phyloP scores from a whole-genome alignment of 768 basidiomycete species.

The Leccinum boreale region DNA sequence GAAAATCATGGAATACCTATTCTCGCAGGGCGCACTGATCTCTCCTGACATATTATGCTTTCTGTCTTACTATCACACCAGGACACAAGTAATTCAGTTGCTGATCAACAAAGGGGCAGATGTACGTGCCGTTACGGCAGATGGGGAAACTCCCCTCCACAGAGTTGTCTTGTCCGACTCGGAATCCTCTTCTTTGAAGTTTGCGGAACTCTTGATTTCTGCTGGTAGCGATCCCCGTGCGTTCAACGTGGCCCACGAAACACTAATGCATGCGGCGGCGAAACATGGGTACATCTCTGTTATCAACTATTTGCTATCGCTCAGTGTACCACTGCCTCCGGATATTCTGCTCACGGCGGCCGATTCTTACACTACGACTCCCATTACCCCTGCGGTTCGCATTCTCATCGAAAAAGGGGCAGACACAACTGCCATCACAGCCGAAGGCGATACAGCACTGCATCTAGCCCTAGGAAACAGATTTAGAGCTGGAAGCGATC shows the following conservation, averaged over 20 bases:
- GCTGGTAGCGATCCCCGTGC: neutral
- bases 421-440: neutral
- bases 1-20: neutral
- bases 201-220: neutral
- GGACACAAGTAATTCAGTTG: neutral
- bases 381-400: neutral
- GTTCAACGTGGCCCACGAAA: neutral
- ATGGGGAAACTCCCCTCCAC: neutral
- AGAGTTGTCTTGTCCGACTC: accelerated
- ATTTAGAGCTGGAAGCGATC: neutral
- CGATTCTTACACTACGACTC: no score
- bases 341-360: neutral
- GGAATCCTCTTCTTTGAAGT: neutral
- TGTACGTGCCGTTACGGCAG: neutral
- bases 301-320: neutral
- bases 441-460: neutral
- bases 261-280: neutral
- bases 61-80: neutral
- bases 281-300: neutral
- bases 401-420: neutral
- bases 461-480: neutral
- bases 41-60: neutral
- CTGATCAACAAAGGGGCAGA: neutral
- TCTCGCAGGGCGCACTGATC: neutral
- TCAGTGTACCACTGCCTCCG: neutral